These are phyloP conservation scores for Phaeomoniella chlamydospora DNA, from an alignment of 2,329 filamentous ascomycete species.

Conservation along the genomic window DNA sequence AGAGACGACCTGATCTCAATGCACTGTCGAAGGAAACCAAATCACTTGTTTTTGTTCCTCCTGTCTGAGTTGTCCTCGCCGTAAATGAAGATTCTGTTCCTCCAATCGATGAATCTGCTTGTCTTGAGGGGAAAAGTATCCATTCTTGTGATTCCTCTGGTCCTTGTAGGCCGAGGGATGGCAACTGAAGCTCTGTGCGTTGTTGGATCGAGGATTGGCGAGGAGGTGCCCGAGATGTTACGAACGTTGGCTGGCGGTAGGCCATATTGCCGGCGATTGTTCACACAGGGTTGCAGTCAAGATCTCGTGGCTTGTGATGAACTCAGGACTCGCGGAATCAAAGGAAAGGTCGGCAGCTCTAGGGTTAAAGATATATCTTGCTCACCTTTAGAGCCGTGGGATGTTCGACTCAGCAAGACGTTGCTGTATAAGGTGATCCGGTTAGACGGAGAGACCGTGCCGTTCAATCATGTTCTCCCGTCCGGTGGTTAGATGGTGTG, in stretches of 20 bases:
- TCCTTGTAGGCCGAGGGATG: conserved; percentile 15
- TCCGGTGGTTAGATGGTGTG: too few species aligned
- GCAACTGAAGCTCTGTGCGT: conserved; percentile 4
- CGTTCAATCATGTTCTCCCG: too few species aligned
- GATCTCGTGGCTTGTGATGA: too few species aligned
- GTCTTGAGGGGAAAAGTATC: conserved; percentile 79
- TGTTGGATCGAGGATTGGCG: conserved; percentile 5
- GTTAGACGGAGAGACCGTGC: too few species aligned
- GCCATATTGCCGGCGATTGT: neutral
- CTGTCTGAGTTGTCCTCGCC: conserved; percentile 48
- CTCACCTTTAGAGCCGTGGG: too few species aligned
- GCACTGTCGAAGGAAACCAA: conserved; percentile 63
- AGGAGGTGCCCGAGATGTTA: neutral
- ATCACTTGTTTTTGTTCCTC: conserved; percentile 64
- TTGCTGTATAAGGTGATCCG: too few species aligned
- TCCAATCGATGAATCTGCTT: conserved; percentile 49
- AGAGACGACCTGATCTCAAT: conserved; percentile 43
- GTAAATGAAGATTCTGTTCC: conserved; percentile 53
- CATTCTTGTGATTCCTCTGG: conserved; percentile 76
- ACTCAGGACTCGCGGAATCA: too few species aligned
- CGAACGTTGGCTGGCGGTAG: neutral
- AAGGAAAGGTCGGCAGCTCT: too few species aligned
- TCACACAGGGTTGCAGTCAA: too few species aligned
- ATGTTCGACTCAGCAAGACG: too few species aligned
- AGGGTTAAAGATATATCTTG: too few species aligned